These are phyloP conservation scores for Yamadazyma taylorii DNA, from an alignment of 1,139 yeast species.

Conservation along the genomic window DNA sequence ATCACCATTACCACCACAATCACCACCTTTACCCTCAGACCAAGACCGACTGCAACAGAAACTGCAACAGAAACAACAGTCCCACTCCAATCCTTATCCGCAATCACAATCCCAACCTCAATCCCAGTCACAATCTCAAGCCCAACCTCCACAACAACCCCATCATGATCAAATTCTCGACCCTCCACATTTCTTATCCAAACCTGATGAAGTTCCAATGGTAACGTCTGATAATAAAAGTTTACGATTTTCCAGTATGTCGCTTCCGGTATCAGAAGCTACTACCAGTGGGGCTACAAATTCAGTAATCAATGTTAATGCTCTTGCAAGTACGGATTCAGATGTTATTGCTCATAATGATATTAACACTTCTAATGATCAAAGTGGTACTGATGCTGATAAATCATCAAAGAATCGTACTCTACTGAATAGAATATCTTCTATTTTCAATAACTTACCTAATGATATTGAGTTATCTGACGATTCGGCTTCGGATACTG, in stretches of 20 bases:
- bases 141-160: neutral
- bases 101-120: too few relatives aligned
- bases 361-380: neutral
- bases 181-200: neutral
- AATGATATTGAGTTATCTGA: slow-evolving; percentile 51
- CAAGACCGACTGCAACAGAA: too few relatives aligned
- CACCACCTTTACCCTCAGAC: too few relatives aligned
- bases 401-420: slow-evolving; percentile 12
- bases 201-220: slow-evolving; percentile 17
- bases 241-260: slow-evolving; percentile 27
- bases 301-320: slow-evolving; percentile 35
- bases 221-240: slow-evolving; percentile 36
- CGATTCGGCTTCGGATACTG: slow-evolving; percentile 47
- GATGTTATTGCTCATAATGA: slow-evolving; percentile 5
- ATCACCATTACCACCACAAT: too few relatives aligned
- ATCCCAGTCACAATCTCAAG: too few relatives aligned
- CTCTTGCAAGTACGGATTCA: slow-evolving; percentile 25
- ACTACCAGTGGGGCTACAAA: slow-evolving; percentile 28
- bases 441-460: slow-evolving; percentile 47
- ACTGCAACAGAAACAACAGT: too few relatives aligned
- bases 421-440: slow-evolving; percentile 31
- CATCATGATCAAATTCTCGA: too few relatives aligned
- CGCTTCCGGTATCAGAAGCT: slow-evolving; percentile 17
- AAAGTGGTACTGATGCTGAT: neutral
- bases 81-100: too few relatives aligned